These are phyloP conservation scores for Penicillium alfredii DNA, from an alignment of 495 filamentous ascomycete species.

Conservation along the genomic window DNA sequence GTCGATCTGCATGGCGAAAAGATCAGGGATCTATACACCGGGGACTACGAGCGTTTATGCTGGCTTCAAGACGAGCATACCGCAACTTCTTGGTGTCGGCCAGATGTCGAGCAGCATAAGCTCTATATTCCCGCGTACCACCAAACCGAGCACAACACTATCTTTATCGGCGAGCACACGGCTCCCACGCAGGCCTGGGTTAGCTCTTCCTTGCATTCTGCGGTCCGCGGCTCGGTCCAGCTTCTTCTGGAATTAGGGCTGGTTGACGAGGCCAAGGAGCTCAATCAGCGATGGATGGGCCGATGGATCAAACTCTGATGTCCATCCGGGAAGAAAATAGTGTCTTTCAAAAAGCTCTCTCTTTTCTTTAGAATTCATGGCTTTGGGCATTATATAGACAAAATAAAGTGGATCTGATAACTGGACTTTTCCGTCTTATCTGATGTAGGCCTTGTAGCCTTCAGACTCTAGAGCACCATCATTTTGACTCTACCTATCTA, in stretches of 20 bases:
- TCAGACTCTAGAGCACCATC: too few species aligned
- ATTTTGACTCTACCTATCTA: too few species aligned
- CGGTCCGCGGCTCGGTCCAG: constrained; percentile 56
- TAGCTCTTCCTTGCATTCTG: constrained; percentile 54
- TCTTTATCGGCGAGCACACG: constrained; percentile 65
- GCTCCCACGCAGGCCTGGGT: constrained; percentile 67
- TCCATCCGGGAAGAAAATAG: too few species aligned
- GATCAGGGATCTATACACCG: constrained; percentile 49
- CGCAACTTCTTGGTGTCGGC: constrained; percentile 47
- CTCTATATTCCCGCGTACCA: constrained; percentile 62
- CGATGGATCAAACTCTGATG: constrained; percentile 45
- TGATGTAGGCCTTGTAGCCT: too few species aligned
- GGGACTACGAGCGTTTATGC: constrained; percentile 50
- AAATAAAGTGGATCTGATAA: too few species aligned
- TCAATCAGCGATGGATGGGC: constrained; percentile 60
- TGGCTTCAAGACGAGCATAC: constrained; percentile 50
- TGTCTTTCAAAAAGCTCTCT: too few species aligned
- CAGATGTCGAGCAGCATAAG: constrained; percentile 52
- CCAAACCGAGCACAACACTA: constrained; percentile 56
- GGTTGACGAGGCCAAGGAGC: constrained; percentile 60
- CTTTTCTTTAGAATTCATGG: too few species aligned
- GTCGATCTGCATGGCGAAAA: constrained; percentile 53
- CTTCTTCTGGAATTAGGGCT: constrained; percentile 59
- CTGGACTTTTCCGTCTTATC: too few species aligned
- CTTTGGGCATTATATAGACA: too few species aligned